phyloP scores from a whole-genome alignment of 1,284 basidiomycete species.

The Vanrija humicola region DNA sequence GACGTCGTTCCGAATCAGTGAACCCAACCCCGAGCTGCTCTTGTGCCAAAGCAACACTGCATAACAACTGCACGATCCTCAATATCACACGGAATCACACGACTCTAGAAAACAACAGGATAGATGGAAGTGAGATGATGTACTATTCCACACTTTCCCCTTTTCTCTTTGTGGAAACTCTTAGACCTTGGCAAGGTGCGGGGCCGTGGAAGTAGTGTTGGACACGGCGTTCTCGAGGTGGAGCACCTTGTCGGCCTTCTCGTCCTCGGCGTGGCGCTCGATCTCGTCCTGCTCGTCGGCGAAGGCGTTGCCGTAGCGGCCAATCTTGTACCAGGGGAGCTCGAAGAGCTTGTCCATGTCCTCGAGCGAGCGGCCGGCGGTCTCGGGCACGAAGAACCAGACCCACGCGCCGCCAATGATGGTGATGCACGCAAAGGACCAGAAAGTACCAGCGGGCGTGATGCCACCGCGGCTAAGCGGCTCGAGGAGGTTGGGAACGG shows the following conservation, averaged over 20 bases:
- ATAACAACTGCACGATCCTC: too few species aligned
- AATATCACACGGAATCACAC: too few species aligned
- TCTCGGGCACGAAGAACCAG: conserved; percentile 31
- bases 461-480: conserved; percentile 1
- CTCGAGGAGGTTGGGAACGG: conserved; percentile 11
- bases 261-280: conserved; percentile 5
- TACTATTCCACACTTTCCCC: too few species aligned
- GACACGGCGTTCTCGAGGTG: too few species aligned
- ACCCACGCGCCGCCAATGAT: conserved; percentile 18
- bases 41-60: too few species aligned
- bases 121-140: too few species aligned
- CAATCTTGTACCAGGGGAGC: conserved; percentile 14
- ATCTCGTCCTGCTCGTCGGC: conserved; percentile 4
- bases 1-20: too few species aligned
- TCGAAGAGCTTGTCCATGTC: conserved; percentile 19
- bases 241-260: conserved; percentile 10
- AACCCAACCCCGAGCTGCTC: too few species aligned
- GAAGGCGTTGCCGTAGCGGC: conserved; percentile 5
- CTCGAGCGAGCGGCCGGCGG: conserved; percentile 19
- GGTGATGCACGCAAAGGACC: conserved; percentile 27
- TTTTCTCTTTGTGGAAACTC: too few species aligned
- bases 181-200: too few species aligned
- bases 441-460: conserved; percentile 22
- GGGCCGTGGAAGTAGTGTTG: too few species aligned
- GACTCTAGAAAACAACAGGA: too few species aligned